Evolutionary conservation across 495 filamentous ascomycete genomes (phyloP), one percentile per base, ranked within the genome.

Genomic region (Pyronema omphalodes): DNA sequence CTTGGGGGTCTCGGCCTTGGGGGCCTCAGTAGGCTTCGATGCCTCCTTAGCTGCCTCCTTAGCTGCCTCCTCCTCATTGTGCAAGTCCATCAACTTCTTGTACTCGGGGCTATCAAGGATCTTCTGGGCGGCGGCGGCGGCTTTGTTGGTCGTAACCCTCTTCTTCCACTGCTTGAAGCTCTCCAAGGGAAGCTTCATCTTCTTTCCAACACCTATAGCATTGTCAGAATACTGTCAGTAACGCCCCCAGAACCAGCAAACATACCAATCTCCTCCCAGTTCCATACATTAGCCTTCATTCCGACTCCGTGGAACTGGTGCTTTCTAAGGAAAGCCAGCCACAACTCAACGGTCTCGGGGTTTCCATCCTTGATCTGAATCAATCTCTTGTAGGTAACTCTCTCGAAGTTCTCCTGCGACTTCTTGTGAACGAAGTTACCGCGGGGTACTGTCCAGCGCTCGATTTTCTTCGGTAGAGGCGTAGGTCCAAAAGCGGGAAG

Each of bases 211-310:
- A 56, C 75, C 85, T 89, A 56, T 40, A 39, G 62, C n/a, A 49
- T 9, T 35, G 46, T 55, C 41, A 58, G 40, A 17, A 12, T 37
- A 18, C n/a, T 3, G 44, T 47, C 19, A n/a, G 44, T 23, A 18
- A n/a, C 14, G 18, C 12, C n/a, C 4, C 3, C 12, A 1, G 11
- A 47, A 47, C 44, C 8, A 15, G 37, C 12, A 9, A 58, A 70
- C 72, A 49, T 68, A 71, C 85, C 82, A 34, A 93, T 64, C 54
- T 75, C 76, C 60, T 83, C 78, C 71, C 83, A 83, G 63, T 89
- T 83, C 82, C 83, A 98, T 45, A 96, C 75, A 64, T 98, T 95
- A 19, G 93, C 89, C 74, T 98, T 98, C 88, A 98, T 94, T 62
- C 91, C 91, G 23, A 96, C 80, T 7, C 93, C 91, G 65, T 93